phyloP scores from a whole-genome alignment of 495 filamentous ascomycete species.

The Beverwykella pulmonaria region DNA sequence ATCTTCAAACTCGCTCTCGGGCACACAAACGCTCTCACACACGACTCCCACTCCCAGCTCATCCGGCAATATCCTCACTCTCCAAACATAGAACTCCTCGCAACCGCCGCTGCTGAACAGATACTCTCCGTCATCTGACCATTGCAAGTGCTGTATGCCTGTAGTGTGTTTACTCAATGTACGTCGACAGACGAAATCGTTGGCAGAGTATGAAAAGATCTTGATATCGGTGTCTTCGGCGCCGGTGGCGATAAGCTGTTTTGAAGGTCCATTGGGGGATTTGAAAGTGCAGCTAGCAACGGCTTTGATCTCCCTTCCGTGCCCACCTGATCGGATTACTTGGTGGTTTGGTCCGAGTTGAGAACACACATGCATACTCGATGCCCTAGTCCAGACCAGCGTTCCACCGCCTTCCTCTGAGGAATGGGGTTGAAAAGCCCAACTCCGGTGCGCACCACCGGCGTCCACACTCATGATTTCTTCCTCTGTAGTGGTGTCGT shows the following conservation, averaged over 20 bases:
- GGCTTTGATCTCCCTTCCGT: constrained; percentile 88
- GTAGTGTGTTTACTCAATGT: constrained; percentile 74
- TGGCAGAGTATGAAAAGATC: constrained; percentile 55
- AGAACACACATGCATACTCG: constrained; percentile 55
- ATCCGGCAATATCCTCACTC: constrained; percentile 56
- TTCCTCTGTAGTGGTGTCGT: constrained; percentile 67
- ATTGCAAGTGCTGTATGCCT: constrained; percentile 80
- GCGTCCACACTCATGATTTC: constrained; percentile 74
- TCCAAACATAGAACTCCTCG: constrained; percentile 90
- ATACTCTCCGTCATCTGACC: constrained; percentile 63
- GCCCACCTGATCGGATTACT: constrained; percentile 67
- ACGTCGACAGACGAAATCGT: constrained; percentile 57
- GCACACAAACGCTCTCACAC: constrained; percentile 64
- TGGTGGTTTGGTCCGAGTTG: constrained; percentile 54
- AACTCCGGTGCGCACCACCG: constrained; percentile 78
- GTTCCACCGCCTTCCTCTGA: constrained; percentile 33
- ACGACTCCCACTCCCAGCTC: constrained; percentile 58
- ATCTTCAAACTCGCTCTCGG: constrained; percentile 64
- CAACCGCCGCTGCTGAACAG: constrained; percentile 83
- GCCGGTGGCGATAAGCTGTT: constrained; percentile 70
- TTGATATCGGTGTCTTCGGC: constrained; percentile 87
- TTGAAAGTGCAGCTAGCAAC: constrained; percentile 56
- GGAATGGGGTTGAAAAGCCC: constrained; percentile 57
- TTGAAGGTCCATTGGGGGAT: neutral
- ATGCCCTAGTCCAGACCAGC: constrained; percentile 62